Conservation (phyloP, 1,284 basidiomycete species). For the Cerioporus squamosus region DNA sequence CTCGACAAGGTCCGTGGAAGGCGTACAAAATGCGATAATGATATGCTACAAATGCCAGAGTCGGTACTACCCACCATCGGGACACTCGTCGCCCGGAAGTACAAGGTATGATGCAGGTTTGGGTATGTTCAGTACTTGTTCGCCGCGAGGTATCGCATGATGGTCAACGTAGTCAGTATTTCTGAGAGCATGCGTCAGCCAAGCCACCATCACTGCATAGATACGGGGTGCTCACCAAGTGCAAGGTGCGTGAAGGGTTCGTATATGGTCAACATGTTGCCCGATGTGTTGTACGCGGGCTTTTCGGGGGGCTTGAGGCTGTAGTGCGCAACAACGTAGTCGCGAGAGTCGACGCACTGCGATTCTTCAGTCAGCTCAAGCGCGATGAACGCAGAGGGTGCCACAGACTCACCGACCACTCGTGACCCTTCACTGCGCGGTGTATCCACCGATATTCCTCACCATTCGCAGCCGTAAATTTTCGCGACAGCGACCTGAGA, state of each 20-base stretch:
- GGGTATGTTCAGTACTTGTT: conserved; percentile 29
- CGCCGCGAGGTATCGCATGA: conserved; percentile 61
- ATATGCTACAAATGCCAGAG: conserved; percentile 14
- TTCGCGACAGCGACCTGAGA: conserved; percentile 60
- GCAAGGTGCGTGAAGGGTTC: conserved; percentile 59
- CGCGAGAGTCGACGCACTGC: conserved; percentile 61
- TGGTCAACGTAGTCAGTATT: conserved; percentile 61
- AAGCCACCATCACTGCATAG: background rate
- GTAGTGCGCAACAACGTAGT: conserved; percentile 68
- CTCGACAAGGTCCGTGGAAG: too few relatives aligned
- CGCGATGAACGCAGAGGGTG: background rate
- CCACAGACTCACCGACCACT: conserved; percentile 64
- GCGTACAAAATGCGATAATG: conserved; percentile 7
- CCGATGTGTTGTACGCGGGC: conserved; percentile 62
- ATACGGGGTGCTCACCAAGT: conserved; percentile 48
- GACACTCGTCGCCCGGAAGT: background rate
- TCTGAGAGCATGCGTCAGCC: conserved; percentile 42
- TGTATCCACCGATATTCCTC: conserved; percentile 69
- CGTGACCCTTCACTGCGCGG: conserved; percentile 54
- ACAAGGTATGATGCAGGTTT: background rate
- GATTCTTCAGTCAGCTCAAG: too few relatives aligned
- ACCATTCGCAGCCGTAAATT: conserved; percentile 68
- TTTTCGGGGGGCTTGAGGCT: conserved; percentile 55
- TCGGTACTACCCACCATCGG: background rate
- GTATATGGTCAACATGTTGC: conserved; percentile 66